Evolutionary conservation across 139 green algal genomes (phyloP).

Genomic region (Chlamydomonas applanata): DNA sequence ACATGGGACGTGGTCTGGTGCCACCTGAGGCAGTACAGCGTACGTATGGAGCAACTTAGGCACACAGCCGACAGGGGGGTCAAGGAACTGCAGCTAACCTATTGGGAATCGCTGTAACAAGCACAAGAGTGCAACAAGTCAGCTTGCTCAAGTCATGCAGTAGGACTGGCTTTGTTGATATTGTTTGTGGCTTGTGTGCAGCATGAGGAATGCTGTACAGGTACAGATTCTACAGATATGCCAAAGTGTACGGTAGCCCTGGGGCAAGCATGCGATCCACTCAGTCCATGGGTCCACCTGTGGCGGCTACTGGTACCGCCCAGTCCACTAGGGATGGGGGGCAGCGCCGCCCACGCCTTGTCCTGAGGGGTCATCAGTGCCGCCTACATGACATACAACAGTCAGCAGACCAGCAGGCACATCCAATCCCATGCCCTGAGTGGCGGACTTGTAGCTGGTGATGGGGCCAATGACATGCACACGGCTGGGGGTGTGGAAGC

Average conservation of each 20-base stretch:
- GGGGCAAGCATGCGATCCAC: too few relatives aligned
- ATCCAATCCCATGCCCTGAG: background rate
- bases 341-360: background rate
- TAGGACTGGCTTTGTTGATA: too few relatives aligned
- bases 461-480: background rate
- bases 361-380: background rate
- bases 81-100: too few relatives aligned
- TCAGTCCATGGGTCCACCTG: background rate
- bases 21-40: slow-evolving; percentile 69
- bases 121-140: too few relatives aligned
- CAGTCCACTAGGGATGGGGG: background rate
- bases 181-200: too few relatives aligned
- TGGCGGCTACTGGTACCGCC: background rate
- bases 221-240: slow-evolving; percentile 4
- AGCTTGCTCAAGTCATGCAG: too few relatives aligned
- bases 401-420: background rate
- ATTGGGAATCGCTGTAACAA: too few relatives aligned
- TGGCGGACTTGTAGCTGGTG: background rate
- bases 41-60: background rate
- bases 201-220: too few relatives aligned
- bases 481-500: background rate
- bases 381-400: background rate
- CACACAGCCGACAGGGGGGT: too few relatives aligned
- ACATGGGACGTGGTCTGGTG: slow-evolving; percentile 77
- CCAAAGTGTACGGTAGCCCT: too few relatives aligned